Evolutionary conservation across 2,329 filamentous ascomycete genomes (phyloP).

Genomic region (Phoma sp.): DNA sequence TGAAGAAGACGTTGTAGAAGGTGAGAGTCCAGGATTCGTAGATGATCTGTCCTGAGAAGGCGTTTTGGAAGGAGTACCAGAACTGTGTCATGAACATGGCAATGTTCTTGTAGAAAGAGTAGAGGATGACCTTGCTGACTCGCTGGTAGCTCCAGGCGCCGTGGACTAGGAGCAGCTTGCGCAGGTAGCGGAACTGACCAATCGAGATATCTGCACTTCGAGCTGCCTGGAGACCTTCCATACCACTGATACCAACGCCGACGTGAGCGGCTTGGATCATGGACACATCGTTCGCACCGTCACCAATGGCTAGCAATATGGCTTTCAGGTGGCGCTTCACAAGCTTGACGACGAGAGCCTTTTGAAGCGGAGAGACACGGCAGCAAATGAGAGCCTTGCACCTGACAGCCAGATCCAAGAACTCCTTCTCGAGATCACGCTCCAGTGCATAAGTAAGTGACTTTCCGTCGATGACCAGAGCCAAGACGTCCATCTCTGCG

Average conservation of each 20-base stretch:
- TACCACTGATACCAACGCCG: constrained; percentile 94
- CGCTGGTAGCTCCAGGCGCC: constrained; percentile 98
- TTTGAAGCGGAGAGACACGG: constrained; percentile 95
- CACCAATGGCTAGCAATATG: constrained; percentile 92
- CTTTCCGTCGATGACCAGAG: constrained; percentile 94
- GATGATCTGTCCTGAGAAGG: constrained; percentile 96
- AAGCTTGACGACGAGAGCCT: constrained; percentile 95
- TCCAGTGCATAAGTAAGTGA: constrained; percentile 93
- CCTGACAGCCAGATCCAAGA: constrained; percentile 89
- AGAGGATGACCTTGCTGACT: constrained; percentile 94
- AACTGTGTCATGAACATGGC: constrained; percentile 99
- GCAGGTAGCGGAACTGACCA: constrained; percentile 91
- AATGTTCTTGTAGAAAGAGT: constrained; percentile 99
- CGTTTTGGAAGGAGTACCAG: constrained; percentile 98
- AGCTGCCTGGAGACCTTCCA: constrained; percentile 95
- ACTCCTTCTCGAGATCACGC: constrained; percentile 89
- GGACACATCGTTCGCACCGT: constrained; percentile 98
- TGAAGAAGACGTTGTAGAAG: constrained; percentile 99
- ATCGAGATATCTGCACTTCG: constrained; percentile 95
- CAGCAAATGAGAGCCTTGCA: constrained; percentile 99
- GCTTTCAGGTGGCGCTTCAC: constrained; percentile 94
- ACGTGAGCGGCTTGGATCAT: constrained; percentile 99
- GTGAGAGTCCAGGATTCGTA: constrained; percentile 99
- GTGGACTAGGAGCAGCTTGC: constrained; percentile 92
- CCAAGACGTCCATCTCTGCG: constrained; percentile 83